Evolutionary conservation across 225 moss, liverwort and hornwort species (phyloP).

Genomic region (Pleurozium schreberi): DNA sequence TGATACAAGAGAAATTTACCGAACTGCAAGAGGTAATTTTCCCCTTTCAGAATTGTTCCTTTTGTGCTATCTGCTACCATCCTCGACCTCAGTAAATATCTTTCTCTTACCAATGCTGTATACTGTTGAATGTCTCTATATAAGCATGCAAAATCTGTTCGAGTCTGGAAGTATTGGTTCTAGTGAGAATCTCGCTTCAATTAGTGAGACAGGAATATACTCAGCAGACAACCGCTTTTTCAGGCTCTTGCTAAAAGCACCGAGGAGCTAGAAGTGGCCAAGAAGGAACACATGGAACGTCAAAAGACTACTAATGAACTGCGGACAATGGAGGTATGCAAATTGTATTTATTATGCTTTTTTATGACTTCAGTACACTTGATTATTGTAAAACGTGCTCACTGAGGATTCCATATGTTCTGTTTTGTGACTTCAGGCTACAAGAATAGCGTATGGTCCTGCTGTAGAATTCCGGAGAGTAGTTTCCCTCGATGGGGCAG

Average conservation of each 20-base stretch:
- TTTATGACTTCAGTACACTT: constrained; percentile 39
- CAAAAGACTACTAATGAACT: constrained; percentile 51
- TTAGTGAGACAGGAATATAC: background rate
- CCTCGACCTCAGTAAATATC: background rate
- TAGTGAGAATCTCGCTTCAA: background rate
- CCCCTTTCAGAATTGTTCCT: background rate
- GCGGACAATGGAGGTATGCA: constrained; percentile 66
- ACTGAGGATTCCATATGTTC: too few relatives aligned
- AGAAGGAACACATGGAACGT: constrained; percentile 44
- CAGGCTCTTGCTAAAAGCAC: constrained; percentile 54
- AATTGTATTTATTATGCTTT: background rate
- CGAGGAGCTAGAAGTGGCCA: constrained; percentile 50
- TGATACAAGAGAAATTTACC: constrained; percentile 57
- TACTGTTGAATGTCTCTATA: background rate
- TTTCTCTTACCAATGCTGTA: background rate
- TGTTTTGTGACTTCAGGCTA: constrained; percentile 53
- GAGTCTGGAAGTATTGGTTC: background rate
- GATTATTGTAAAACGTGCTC: too few relatives aligned
- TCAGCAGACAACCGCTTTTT: background rate
- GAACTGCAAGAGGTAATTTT: constrained; percentile 58
- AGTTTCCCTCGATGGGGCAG: constrained; percentile 84
- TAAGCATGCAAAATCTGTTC: background rate
- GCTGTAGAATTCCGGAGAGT: constrained; percentile 80
- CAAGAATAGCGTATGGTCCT: constrained; percentile 93
- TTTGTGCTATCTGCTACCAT: background rate